phyloP scores from a whole-genome alignment of 2,329 filamentous ascomycete genomes.

The Diaporthe eres region DNA sequence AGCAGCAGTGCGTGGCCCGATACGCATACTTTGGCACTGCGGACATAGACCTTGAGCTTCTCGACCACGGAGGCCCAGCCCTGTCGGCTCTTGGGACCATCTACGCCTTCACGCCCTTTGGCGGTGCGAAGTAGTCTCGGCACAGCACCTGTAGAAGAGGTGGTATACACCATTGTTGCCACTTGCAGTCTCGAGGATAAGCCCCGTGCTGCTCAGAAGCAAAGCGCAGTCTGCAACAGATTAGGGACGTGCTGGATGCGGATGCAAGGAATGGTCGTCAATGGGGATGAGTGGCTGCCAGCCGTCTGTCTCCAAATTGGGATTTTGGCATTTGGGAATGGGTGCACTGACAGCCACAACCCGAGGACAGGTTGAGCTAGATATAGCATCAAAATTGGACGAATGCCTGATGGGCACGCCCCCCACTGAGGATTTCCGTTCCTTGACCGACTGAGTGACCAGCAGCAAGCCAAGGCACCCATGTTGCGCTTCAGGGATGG shows the following conservation, averaged over 20 bases:
- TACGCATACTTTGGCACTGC: slow-evolving; percentile 55
- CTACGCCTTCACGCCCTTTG: slow-evolving; percentile 40
- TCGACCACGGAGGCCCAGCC: slow-evolving; percentile 41
- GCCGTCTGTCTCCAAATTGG: not conserved
- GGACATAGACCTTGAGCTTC: slow-evolving; percentile 42
- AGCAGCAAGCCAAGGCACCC: not conserved
- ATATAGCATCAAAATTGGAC: not conserved
- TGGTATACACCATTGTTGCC: not conserved
- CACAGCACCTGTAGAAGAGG: not conserved
- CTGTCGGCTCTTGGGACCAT: slow-evolving; percentile 39
- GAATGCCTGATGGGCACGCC: too few species aligned
- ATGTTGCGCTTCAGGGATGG: too few species aligned
- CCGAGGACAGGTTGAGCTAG: too few species aligned
- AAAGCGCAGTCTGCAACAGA: not conserved
- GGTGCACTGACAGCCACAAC: not conserved
- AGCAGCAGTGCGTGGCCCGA: slow-evolving; percentile 53
- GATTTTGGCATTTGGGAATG: not conserved
- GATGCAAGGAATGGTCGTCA: not conserved
- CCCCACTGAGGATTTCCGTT: not conserved
- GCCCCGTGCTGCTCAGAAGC: not conserved
- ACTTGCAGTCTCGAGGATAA: not conserved
- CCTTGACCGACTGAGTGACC: not conserved
- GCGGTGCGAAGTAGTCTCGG: not conserved
- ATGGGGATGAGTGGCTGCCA: not conserved
- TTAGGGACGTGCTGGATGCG: not conserved